phyloP scores from a whole-genome alignment of 257 asterid species.

The Knoxia roxburghii region DNA sequence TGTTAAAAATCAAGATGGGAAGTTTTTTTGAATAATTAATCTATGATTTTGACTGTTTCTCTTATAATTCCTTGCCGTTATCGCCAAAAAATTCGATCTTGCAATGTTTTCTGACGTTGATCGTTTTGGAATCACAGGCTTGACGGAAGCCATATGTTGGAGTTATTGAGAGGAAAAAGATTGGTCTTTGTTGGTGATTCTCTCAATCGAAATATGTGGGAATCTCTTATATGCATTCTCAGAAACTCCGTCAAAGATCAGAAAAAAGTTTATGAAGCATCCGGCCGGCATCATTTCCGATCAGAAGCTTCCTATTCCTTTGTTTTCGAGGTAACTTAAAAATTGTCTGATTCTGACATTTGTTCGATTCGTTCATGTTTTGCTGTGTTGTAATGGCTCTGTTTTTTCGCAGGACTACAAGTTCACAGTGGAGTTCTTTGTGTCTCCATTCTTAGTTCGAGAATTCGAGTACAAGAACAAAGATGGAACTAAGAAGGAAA shows the following conservation, averaged over 20 bases:
- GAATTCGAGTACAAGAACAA: constrained; percentile 48
- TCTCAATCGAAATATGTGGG: constrained; percentile 78
- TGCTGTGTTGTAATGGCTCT: not conserved
- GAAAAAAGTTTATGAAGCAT: constrained; percentile 59
- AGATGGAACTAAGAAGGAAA: constrained; percentile 52
- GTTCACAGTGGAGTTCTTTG: constrained; percentile 54
- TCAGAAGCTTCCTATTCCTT: constrained; percentile 63
- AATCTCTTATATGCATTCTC: constrained; percentile 65
- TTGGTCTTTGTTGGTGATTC: constrained; percentile 77
- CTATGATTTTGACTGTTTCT: not conserved
- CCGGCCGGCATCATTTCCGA: constrained; percentile 48
- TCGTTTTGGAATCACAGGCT: constrained; percentile 31
- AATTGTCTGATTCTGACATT: not conserved
- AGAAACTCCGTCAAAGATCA: constrained; percentile 49
- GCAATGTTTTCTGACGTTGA: not conserved
- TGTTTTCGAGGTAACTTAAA: constrained; percentile 40
- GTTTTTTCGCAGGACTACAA: constrained; percentile 43
- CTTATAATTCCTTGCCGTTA: not conserved
- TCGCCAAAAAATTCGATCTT: no score
- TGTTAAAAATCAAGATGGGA: no score
- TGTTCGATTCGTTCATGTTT: not conserved
- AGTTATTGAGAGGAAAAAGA: constrained; percentile 54
- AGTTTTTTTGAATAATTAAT: no score
- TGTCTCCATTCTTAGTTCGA: constrained; percentile 68
- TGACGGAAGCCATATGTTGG: constrained; percentile 53